phyloP scores from a whole-genome alignment of 2,329 filamentous ascomycete genomes.

The Diaporthe helianthi region DNA sequence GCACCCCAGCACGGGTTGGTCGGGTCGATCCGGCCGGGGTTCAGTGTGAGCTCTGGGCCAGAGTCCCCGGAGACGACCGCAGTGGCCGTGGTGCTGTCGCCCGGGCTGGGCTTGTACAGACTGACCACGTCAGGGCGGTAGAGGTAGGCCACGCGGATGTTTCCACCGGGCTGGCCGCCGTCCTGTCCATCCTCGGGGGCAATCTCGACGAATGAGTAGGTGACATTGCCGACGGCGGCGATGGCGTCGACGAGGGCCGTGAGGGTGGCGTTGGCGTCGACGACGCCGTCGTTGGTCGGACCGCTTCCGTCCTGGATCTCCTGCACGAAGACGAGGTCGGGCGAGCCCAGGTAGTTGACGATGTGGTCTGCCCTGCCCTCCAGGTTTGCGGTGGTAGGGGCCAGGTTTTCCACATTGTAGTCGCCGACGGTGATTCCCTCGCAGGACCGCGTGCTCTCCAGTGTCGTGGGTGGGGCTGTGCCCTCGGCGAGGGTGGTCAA shows the following conservation, averaged over 20 bases:
- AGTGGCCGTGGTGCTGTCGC: constrained; percentile 60
- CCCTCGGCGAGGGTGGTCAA: constrained; percentile 54
- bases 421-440: constrained; percentile 67
- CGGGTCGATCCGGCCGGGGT: constrained; percentile 74
- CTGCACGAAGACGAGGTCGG: constrained; percentile 72
- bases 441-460: constrained; percentile 64
- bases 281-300: constrained; percentile 63
- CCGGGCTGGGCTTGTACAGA: constrained; percentile 66
- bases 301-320: constrained; percentile 75
- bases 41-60: constrained; percentile 67
- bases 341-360: constrained; percentile 66
- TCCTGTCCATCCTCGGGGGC: constrained; percentile 66
- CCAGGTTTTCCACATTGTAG: constrained; percentile 76
- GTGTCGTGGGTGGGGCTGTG: constrained; percentile 57
- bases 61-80: constrained; percentile 54
- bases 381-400: constrained; percentile 62
- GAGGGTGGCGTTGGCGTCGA: constrained; percentile 65
- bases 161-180: constrained; percentile 72
- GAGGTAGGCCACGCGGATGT: constrained; percentile 75
- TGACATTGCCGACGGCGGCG: constrained; percentile 52
- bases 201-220: constrained; percentile 67
- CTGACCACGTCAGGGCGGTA: constrained; percentile 67
- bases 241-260: constrained; percentile 60
- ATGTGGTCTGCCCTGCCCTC: constrained; percentile 69
- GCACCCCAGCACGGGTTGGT: constrained; percentile 63